Evolutionary conservation across 2,329 filamentous ascomycete genomes (phyloP).

Genomic region (Phaeosphaeriaceae sp.): DNA sequence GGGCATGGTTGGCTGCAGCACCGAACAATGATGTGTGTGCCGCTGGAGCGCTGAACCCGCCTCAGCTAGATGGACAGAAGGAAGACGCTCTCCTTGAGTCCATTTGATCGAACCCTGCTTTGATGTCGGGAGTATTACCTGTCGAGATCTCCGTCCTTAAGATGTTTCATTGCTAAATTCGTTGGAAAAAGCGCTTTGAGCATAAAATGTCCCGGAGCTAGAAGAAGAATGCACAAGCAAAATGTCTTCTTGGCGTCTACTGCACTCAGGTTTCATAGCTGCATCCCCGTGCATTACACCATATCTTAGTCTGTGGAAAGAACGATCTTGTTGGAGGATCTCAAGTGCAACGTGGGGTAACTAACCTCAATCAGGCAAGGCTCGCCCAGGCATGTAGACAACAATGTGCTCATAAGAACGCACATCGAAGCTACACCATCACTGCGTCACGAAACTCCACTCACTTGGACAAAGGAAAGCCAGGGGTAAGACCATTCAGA

Average conservation of each 20-base stretch:
- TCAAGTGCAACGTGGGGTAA: background rate
- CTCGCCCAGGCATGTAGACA: slow-evolving; percentile 6
- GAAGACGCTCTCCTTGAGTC: too few relatives aligned
- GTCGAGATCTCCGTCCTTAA: background rate
- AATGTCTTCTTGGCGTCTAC: background rate
- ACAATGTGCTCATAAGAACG: slow-evolving; percentile 29
- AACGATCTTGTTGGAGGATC: background rate
- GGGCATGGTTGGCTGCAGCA: too few relatives aligned
- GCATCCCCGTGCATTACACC: background rate
- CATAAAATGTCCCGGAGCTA: background rate
- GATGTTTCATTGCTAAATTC: background rate
- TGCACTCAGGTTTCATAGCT: background rate
- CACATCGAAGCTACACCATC: background rate
- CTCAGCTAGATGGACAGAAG: too few relatives aligned
- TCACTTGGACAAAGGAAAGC: background rate
- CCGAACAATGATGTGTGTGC: too few relatives aligned
- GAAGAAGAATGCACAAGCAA: background rate
- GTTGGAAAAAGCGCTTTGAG: background rate
- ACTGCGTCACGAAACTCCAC: slow-evolving; percentile 2
- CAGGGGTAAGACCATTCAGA: background rate
- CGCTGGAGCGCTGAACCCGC: too few relatives aligned
- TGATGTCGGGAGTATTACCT: background rate
- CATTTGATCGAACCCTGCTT: too few relatives aligned
- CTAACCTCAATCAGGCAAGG: background rate
- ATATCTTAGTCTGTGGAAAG: background rate